phyloP scores from a whole-genome alignment of 23 red algal genomes.

The Gracilariopsis chorda region DNA sequence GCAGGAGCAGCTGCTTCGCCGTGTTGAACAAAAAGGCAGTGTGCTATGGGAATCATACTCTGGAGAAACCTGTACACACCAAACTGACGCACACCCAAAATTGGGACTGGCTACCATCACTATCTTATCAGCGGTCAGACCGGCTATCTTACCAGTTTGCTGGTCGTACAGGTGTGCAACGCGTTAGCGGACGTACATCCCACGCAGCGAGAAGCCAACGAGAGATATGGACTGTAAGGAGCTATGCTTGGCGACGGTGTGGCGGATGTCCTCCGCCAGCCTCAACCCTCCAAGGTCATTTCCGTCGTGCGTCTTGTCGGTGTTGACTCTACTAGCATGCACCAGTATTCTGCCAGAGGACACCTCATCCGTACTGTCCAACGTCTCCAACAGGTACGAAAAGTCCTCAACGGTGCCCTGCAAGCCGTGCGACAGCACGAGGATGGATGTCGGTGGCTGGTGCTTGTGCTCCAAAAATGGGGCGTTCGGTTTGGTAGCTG shows the following conservation, averaged over 20 bases:
- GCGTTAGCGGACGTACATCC: constrained; percentile 66
- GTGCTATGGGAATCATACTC: not conserved
- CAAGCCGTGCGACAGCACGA: constrained; percentile 71
- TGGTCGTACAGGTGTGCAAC: constrained; percentile 47
- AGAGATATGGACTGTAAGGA: constrained; percentile 47
- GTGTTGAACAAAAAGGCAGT: constrained; percentile 34
- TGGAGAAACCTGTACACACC: constrained; percentile 65
- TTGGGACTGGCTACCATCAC: constrained; percentile 61
- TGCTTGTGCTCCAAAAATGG: too few relatives aligned
- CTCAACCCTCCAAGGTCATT: constrained; percentile 41
- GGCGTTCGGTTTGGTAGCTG: too few relatives aligned
- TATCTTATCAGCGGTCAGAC: constrained; percentile 23
- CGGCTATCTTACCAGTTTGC: not conserved
- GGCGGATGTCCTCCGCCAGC: constrained; percentile 62
- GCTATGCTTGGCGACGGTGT: not conserved
- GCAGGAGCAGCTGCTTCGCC: constrained; percentile 27
- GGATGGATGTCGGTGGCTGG: not conserved
- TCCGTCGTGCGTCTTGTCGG: constrained; percentile 63
- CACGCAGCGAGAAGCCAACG: constrained; percentile 69
- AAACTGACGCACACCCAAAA: constrained; percentile 74
- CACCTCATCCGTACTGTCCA: not conserved
- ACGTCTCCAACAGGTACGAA: constrained; percentile 5
- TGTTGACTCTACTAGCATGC: constrained; percentile 69
- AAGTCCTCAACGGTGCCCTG: constrained; percentile 74
- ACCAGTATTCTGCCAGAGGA: not conserved